These are phyloP conservation scores for Coemansia sp. DNA, from an alignment of 192 early-diverging fungal genomes.

Conservation along the genomic window DNA sequence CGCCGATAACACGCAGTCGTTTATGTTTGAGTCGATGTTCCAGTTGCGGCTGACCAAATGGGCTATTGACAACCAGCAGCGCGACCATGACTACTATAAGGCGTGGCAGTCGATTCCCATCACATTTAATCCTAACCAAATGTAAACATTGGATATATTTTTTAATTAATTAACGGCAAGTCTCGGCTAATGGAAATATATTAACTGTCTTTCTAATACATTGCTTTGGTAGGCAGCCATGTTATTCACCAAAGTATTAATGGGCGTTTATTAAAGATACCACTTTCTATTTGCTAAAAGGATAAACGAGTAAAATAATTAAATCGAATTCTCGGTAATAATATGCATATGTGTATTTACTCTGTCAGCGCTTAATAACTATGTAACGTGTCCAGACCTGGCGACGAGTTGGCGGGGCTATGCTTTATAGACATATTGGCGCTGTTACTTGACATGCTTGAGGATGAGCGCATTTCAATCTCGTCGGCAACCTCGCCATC, in stretches of 20 bases:
- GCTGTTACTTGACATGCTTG: neutral
- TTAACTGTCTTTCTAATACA: too few relatives aligned
- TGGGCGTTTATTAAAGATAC: too few relatives aligned
- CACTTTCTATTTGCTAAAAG: too few relatives aligned
- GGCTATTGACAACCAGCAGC: slow-evolving; percentile 72
- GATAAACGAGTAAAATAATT: too few relatives aligned
- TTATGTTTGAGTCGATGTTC: slow-evolving; percentile 93
- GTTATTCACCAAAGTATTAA: too few relatives aligned
- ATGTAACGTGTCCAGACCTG: neutral
- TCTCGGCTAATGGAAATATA: too few relatives aligned
- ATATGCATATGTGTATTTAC: too few relatives aligned
- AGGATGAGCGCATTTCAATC: too few relatives aligned
- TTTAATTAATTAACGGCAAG: too few relatives aligned
- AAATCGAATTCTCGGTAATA: too few relatives aligned
- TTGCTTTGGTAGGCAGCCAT: too few relatives aligned
- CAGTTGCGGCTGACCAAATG: slow-evolving; percentile 78
- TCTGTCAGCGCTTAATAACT: too few relatives aligned
- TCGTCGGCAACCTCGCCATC: neutral
- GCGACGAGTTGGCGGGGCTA: neutral
- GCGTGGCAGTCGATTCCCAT: slow-evolving; percentile 74
- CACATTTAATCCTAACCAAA: slow-evolving; percentile 45
- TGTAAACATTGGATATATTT: neutral
- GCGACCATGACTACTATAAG: slow-evolving; percentile 84
- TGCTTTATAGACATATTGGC: slow-evolving; percentile 1
- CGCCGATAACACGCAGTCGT: slow-evolving; percentile 81